These are phyloP conservation scores for Dactylorhiza incarnata DNA, from an alignment of 106 monocot species.

Conservation along the genomic window DNA sequence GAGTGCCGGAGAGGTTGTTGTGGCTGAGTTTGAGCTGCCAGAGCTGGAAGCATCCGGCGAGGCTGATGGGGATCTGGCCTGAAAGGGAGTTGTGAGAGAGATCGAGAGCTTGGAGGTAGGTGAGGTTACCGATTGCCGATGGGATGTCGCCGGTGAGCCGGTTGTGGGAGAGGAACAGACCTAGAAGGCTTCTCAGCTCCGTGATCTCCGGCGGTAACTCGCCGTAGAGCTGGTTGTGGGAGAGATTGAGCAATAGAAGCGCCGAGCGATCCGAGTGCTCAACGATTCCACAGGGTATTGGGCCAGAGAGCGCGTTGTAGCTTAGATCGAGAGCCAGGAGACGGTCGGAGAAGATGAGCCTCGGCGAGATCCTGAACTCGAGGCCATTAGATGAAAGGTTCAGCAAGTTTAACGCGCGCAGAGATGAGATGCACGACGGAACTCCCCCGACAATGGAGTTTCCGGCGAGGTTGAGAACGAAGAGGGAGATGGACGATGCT, in stretches of 20 bases:
- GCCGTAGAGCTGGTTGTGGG: constrained; percentile 53
- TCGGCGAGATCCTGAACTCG: constrained; percentile 55
- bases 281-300: constrained; percentile 49
- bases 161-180: constrained; percentile 56
- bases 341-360: constrained; percentile 67
- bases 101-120: constrained; percentile 76
- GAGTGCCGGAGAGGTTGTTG: constrained; percentile 72
- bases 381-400: constrained; percentile 79
- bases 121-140: constrained; percentile 68
- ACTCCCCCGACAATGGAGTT: constrained; percentile 70
- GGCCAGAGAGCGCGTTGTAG: constrained; percentile 58
- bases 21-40: constrained; percentile 65
- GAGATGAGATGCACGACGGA: constrained; percentile 75
- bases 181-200: constrained; percentile 54
- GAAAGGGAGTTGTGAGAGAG: constrained; percentile 62
- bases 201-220: constrained; percentile 53
- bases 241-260: constrained; percentile 64
- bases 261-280: constrained; percentile 37
- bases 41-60: constrained; percentile 87
- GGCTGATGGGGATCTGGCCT: constrained; percentile 58
- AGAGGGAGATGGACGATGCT: constrained; percentile 28
- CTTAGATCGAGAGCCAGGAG: constrained; percentile 71
- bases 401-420: constrained; percentile 40
- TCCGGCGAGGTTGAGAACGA: constrained; percentile 43
- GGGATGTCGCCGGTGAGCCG: constrained; percentile 68